Evolutionary conservation across 2,329 filamentous ascomycete genomes (phyloP).

Genomic region (Pseudogymnoascus verrucosus): DNA sequence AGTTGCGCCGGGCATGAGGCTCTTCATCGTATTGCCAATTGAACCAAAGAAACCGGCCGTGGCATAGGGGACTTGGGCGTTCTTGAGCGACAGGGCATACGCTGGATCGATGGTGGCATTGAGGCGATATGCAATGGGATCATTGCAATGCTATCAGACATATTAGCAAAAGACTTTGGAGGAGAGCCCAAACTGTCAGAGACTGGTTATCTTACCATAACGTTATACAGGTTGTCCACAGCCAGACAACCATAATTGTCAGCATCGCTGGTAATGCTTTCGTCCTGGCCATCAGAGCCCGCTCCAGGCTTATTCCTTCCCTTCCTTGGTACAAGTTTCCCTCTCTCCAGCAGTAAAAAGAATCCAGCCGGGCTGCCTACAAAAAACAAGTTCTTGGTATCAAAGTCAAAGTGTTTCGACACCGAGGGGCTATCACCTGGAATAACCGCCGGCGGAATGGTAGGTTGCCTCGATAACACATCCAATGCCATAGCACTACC

Average conservation of each 20-base stretch:
- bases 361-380: slow-evolving; percentile 87
- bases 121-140: slow-evolving; percentile 81
- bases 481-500: slow-evolving; percentile 94
- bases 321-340: slow-evolving; percentile 63
- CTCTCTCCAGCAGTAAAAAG: slow-evolving; percentile 78
- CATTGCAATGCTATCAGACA: slow-evolving; percentile 40
- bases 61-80: slow-evolving; percentile 70
- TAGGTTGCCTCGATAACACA: slow-evolving; percentile 83
- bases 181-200: slow-evolving; percentile 22
- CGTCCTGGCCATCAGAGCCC: slow-evolving; percentile 46
- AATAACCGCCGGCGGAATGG: slow-evolving; percentile 48
- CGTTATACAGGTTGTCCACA: slow-evolving; percentile 94
- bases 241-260: slow-evolving; percentile 84
- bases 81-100: slow-evolving; percentile 70
- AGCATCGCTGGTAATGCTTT: slow-evolving; percentile 63
- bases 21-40: slow-evolving; percentile 54
- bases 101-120: slow-evolving; percentile 81
- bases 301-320: slow-evolving; percentile 69
- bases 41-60: slow-evolving; percentile 57
- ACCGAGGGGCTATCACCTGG: slow-evolving; percentile 34
- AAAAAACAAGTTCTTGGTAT: slow-evolving; percentile 82
- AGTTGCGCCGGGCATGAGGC: slow-evolving; percentile 47
- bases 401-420: slow-evolving; percentile 72
- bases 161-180: not conserved
- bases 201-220: slow-evolving; percentile 42